These are phyloP conservation scores for Sphagnum fallax DNA, from an alignment of 228 moss, liverwort and hornwort species.

Conservation along the genomic window DNA sequence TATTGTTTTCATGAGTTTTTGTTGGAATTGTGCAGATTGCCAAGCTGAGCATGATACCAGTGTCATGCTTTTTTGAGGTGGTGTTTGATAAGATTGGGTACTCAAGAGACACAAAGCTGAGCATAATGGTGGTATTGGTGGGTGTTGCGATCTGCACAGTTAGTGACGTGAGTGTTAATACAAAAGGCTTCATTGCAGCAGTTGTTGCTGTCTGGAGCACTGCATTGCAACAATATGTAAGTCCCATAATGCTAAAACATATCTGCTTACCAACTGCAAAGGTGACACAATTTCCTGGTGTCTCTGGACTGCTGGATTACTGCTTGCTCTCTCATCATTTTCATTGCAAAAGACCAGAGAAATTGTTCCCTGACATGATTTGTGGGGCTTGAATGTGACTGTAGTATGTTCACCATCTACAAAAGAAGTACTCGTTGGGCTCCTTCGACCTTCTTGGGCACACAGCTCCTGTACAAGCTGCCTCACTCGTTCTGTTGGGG, in stretches of 20 bases:
- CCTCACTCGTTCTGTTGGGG: constrained; percentile 36
- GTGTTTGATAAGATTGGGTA: constrained; percentile 65
- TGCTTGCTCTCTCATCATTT: no score
- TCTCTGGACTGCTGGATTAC: no score
- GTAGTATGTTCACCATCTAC: constrained; percentile 52
- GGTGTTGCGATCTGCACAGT: constrained; percentile 76
- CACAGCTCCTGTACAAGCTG: constrained; percentile 54
- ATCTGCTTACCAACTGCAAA: no score
- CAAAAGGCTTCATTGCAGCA: constrained; percentile 50
- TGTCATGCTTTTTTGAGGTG: constrained; percentile 74
- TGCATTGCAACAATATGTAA: constrained; percentile 78
- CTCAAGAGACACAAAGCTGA: constrained; percentile 53
- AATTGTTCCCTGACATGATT: neutral
- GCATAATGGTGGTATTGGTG: constrained; percentile 53
- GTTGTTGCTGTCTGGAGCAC: constrained; percentile 57
- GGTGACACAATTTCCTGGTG: no score
- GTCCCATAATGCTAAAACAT: constrained; percentile 2
- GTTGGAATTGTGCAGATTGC: constrained; percentile 37
- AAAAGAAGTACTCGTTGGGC: constrained; percentile 47
- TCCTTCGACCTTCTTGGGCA: constrained; percentile 58
- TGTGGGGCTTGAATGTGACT: neutral
- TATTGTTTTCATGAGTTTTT: neutral
- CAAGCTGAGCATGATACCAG: constrained; percentile 82
- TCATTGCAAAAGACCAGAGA: neutral
- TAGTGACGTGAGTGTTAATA: constrained; percentile 72